Percentiles rank a stretch among this genome's conserved stretches.
Evolutionary conservation across 805 yeast species (phyloP).

Genomic region (Metschnikowia kofuensis): DNA sequence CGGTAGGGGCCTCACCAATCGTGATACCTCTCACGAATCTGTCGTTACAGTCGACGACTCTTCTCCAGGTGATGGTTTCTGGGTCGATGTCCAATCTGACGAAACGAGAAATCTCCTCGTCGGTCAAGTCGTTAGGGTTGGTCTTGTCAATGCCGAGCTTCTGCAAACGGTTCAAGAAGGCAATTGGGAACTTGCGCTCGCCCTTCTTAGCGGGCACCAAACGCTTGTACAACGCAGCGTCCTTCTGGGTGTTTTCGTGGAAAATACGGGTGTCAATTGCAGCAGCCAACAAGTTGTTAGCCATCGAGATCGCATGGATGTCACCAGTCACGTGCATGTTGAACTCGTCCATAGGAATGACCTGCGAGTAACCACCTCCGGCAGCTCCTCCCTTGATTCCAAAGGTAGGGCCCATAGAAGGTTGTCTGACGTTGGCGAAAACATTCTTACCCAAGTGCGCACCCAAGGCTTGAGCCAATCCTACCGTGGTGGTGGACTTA

Average conservation of each 20-base stretch:
- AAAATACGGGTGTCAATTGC: constrained; percentile 85
- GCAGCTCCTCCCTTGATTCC: constrained; percentile 92
- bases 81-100: constrained; percentile 77
- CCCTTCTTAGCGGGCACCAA: constrained; percentile 77
- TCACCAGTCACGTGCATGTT: constrained; percentile 86
- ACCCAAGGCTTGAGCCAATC: constrained; percentile 76
- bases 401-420: constrained; percentile 86
- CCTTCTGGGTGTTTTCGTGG: constrained; percentile 76
- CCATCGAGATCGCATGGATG: constrained; percentile 81
- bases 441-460: constrained; percentile 69
- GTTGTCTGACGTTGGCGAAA: constrained; percentile 82
- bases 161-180: constrained; percentile 63
- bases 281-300: constrained; percentile 77
- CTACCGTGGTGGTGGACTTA: constrained; percentile 80
- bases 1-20: constrained; percentile 79
- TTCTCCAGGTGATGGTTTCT: constrained; percentile 73
- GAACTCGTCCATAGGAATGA: constrained; percentile 86
- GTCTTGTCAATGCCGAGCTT: constrained; percentile 69
- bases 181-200: constrained; percentile 58
- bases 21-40: constrained; percentile 76
- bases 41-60: constrained; percentile 84
- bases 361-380: constrained; percentile 87
- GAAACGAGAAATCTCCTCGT: constrained; percentile 62
- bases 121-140: constrained; percentile 68
- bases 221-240: constrained; percentile 69